Base-by-base conservation (phyloP, 2,329 filamentous ascomycete genomes). In the Sphaerulina vaccinii region DNA sequence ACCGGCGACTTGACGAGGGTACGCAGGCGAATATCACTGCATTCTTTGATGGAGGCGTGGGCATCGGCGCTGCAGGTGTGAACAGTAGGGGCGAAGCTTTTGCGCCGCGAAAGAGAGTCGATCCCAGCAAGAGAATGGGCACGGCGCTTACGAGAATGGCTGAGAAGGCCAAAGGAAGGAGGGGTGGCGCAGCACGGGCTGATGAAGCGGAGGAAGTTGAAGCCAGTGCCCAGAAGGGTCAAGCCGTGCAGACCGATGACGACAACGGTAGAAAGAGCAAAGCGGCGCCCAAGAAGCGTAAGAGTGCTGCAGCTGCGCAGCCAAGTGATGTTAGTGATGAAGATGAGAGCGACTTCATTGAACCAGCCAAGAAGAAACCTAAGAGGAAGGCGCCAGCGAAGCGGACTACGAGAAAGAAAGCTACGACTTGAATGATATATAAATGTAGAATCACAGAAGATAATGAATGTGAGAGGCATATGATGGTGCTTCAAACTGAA, bases 1-100 rank as follows among this genome's bases (percentile, higher is more conserved):
- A 97, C 68, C 82, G 83, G 3, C 80, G 93, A 33, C 87, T 89
- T 59, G 79, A 83, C 22, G 93, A 97, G 72, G 93, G 93, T 5
- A 97, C 92, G 15, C 93, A 99, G 75, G 85, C 84, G 52, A 99
- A 99, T 62, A 96, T 99, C 59, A 99, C 93, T n/a, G 79, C 85
- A 19, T 99, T 85, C 70, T 96, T 97, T 68, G 82, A 83, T 10
- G 92, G 92, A 0, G 72, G 75, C 3, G 84, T 90, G 0, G 88
- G 88, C 0, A 79, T 79, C 0, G 87, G 88, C 0, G 80, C 80
- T 5, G 62, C 64, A 16, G 65, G 58, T 2, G 37, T 35, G 4
- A 55, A 49, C 11, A 44, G 36, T 2, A 52, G 65, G 10, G 80
- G 74, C 32, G 80, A 85, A 55, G 81, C 80, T 0, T 91, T 89